Conservation (phyloP, 805 yeast species). For the Schizosaccharomyces cryophilus region DNA sequence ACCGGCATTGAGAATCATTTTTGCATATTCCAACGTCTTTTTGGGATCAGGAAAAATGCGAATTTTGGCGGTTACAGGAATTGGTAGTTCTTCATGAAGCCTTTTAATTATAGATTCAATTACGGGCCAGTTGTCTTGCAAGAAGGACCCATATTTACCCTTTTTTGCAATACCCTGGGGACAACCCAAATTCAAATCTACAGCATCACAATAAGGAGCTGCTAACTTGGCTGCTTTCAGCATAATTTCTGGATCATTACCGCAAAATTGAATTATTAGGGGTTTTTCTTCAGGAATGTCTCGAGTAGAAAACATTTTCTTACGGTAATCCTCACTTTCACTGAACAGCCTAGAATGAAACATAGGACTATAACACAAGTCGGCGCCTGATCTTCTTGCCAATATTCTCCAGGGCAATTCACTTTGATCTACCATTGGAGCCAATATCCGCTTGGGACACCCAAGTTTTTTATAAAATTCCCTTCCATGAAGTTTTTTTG, state of each 20-base stretch:
- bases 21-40: slow-evolving; percentile 66
- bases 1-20: slow-evolving; percentile 72
- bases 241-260: slow-evolving; percentile 73
- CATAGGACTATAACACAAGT: slow-evolving; percentile 91
- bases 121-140: slow-evolving; percentile 92
- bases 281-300: slow-evolving; percentile 40
- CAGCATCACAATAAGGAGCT: slow-evolving; percentile 75
- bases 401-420: slow-evolving; percentile 88
- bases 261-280: slow-evolving; percentile 81
- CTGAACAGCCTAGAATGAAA: slow-evolving; percentile 79
- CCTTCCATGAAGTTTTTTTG: slow-evolving; percentile 28
- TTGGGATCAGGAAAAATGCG: slow-evolving; percentile 67
- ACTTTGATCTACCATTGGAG: slow-evolving; percentile 96
- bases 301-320: slow-evolving; percentile 27
- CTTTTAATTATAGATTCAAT: slow-evolving; percentile 40
- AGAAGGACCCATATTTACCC: slow-evolving; percentile 84
- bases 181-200: slow-evolving; percentile 86
- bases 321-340: slow-evolving; percentile 55
- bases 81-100: slow-evolving; percentile 39
- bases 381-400: slow-evolving; percentile 75
- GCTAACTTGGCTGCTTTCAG: slow-evolving; percentile 61
- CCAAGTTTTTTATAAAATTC: slow-evolving; percentile 47
- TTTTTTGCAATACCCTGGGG: slow-evolving; percentile 93
- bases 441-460: slow-evolving; percentile 60
- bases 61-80: slow-evolving; percentile 90